These are phyloP conservation scores for Aegilops bicornis DNA, from an alignment of 176 grass and related monocot species.

Conservation along the genomic window DNA sequence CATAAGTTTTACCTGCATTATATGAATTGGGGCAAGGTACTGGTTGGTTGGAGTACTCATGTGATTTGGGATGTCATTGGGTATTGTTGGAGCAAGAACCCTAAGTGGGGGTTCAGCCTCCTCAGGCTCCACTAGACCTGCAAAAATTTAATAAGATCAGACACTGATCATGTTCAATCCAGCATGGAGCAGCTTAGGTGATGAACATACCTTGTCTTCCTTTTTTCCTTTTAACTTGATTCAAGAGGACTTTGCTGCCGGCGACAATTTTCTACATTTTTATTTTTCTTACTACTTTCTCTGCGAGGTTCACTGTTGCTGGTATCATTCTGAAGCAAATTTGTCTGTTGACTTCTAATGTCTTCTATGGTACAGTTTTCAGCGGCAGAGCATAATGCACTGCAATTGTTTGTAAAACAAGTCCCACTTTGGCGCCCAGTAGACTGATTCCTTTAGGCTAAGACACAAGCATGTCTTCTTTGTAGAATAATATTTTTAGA, in stretches of 20 bases:
- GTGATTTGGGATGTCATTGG: conserved; percentile 61
- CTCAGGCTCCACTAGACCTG: conserved; percentile 52
- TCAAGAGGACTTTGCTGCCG: conserved; percentile 48
- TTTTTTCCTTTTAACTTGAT: conserved; percentile 66
- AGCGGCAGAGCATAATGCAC: no score
- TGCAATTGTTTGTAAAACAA: no score
- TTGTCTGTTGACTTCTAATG: conserved; percentile 56
- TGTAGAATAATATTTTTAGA: not conserved
- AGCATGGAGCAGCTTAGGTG: conserved; percentile 11
- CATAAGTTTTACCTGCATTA: conserved; percentile 69
- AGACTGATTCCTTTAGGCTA: not conserved
- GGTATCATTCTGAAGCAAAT: conserved; percentile 51
- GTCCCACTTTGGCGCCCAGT: not conserved
- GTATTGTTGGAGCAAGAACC: conserved; percentile 35
- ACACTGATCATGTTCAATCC: conserved; percentile 6
- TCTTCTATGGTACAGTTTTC: no score
- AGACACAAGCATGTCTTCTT: not conserved
- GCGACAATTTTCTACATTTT: conserved; percentile 41
- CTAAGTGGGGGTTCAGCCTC: conserved; percentile 51
- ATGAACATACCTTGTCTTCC: conserved; percentile 53
- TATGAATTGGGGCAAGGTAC: conserved; percentile 60
- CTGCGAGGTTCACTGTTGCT: conserved; percentile 47
- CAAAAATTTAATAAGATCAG: conserved; percentile 29
- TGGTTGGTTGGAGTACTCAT: conserved; percentile 60
- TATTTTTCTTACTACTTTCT: conserved; percentile 61